Conservation (phyloP, 2,329 filamentous ascomycete species). For the Sporothrix euskadiensis region DNA sequence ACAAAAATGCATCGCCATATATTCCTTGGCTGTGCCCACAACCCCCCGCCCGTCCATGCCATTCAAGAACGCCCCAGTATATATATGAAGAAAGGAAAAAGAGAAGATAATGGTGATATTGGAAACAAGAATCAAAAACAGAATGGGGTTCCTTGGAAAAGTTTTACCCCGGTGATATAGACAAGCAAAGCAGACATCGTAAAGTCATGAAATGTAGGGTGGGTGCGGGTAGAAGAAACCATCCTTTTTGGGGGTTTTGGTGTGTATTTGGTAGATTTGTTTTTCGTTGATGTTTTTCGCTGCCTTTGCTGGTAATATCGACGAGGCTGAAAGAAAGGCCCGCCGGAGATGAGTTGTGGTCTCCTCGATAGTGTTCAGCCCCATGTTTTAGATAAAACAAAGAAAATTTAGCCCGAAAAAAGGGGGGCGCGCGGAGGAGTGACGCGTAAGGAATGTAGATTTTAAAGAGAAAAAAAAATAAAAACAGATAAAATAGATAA, state of each 20-base stretch:
- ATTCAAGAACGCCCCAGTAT: slow-evolving; percentile 14
- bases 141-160: neutral
- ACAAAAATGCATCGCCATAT: neutral
- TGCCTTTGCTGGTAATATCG: neutral
- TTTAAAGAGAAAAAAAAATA: slow-evolving; percentile 12
- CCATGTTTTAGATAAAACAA: neutral
- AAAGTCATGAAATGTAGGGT: slow-evolving; percentile 15
- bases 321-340: slow-evolving; percentile 1
- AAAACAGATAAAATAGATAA: neutral
- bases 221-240: neutral
- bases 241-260: neutral
- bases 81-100: neutral
- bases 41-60: neutral
- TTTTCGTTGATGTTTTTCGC: neutral
- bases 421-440: neutral
- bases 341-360: slow-evolving; percentile 4
- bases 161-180: slow-evolving; percentile 4
- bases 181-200: slow-evolving; percentile 18
- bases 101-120: no score
- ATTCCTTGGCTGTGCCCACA: neutral
- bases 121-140: neutral
- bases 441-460: slow-evolving; percentile 15
- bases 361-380: slow-evolving; percentile 4
- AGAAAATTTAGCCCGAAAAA: slow-evolving; percentile 10
- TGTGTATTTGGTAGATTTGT: neutral